phyloP scores from a whole-genome alignment of 768 basidiomycete genomes.

The Megacollybia marginata region DNA sequence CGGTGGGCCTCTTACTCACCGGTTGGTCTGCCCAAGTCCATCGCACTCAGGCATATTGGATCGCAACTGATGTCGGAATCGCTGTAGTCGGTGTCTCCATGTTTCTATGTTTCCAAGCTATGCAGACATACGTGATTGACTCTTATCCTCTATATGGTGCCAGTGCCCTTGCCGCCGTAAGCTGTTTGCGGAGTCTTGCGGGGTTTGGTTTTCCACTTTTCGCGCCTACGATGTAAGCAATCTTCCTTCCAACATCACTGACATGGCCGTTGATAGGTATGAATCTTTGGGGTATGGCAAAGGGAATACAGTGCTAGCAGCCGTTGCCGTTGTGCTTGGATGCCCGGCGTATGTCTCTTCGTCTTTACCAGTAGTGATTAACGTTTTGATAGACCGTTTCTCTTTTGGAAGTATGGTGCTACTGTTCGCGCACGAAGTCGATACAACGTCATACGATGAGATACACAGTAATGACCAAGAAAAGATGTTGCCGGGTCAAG shows the following conservation, averaged over 20 bases:
- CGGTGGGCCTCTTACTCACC: slow-evolving; percentile 57
- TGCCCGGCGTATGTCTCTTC: background rate
- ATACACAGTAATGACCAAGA: too few relatives aligned
- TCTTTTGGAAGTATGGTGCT: background rate
- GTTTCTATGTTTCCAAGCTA: slow-evolving; percentile 52
- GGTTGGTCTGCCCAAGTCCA: slow-evolving; percentile 52
- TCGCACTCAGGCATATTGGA: slow-evolving; percentile 45
- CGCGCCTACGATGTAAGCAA: slow-evolving; percentile 46
- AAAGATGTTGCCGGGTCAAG: too few relatives aligned
- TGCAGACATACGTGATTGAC: slow-evolving; percentile 65
- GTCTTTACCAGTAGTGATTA: background rate
- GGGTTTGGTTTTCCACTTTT: slow-evolving; percentile 80
- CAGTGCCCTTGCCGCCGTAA: slow-evolving; percentile 42
- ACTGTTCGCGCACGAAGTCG: background rate
- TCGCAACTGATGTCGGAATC: slow-evolving; percentile 61
- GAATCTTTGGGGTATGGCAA: slow-evolving; percentile 59
- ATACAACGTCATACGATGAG: background rate
- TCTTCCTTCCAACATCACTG: too few relatives aligned
- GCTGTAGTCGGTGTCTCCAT: slow-evolving; percentile 47
- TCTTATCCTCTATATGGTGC: slow-evolving; percentile 60
- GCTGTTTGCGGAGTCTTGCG: slow-evolving; percentile 54
- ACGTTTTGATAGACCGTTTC: background rate
- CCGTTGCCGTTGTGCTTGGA: slow-evolving; percentile 48
- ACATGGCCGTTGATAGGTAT: slow-evolving; percentile 20
- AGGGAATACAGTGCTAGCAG: slow-evolving; percentile 60